A percentile compares a stretch with the other conserved stretches of the same genome.
These are phyloP conservation scores for Lepiota subincarnata DNA, from an alignment of 768 basidiomycete genomes.

Conservation along the genomic window DNA sequence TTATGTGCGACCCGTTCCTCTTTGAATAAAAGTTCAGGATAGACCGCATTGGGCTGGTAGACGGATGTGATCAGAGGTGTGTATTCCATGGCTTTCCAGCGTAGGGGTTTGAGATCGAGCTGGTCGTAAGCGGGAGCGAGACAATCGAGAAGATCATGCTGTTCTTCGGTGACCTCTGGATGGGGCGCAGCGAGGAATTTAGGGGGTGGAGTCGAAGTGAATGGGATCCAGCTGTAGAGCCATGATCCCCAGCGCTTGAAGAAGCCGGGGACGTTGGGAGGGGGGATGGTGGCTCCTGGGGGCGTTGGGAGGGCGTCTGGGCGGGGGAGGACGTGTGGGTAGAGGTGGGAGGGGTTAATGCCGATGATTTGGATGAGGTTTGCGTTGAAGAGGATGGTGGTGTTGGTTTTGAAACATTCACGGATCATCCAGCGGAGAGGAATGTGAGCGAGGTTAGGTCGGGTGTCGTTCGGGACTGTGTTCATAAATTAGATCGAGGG, in stretches of 20 bases:
- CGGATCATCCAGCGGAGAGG: slow-evolving; percentile 54
- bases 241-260: neutral
- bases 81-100: slow-evolving; percentile 13
- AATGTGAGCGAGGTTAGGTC: slow-evolving; percentile 33
- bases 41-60: neutral
- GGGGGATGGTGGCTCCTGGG: neutral
- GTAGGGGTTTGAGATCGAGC: slow-evolving; percentile 9
- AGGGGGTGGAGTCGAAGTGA: neutral
- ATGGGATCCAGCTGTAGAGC: neutral
- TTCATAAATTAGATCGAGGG: neutral
- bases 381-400: slow-evolving; percentile 41
- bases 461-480: slow-evolving; percentile 23
- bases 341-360: slow-evolving; percentile 27
- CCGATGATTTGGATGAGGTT: slow-evolving; percentile 29
- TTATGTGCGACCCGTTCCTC: neutral
- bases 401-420: slow-evolving; percentile 40
- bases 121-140: slow-evolving; percentile 16
- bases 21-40: neutral
- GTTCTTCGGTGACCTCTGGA: slow-evolving; percentile 9
- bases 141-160: slow-evolving; percentile 13
- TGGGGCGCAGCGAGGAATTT: neutral
- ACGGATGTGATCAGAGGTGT: neutral
- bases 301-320: slow-evolving; percentile 6
- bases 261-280: neutral
- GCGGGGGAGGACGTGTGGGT: slow-evolving; percentile 17